A percentile compares a stretch with the other conserved stretches of the same genome.
Evolutionary conservation across 495 filamentous ascomycete species (phyloP).

Genomic region (Lentithecium fluviatile): DNA sequence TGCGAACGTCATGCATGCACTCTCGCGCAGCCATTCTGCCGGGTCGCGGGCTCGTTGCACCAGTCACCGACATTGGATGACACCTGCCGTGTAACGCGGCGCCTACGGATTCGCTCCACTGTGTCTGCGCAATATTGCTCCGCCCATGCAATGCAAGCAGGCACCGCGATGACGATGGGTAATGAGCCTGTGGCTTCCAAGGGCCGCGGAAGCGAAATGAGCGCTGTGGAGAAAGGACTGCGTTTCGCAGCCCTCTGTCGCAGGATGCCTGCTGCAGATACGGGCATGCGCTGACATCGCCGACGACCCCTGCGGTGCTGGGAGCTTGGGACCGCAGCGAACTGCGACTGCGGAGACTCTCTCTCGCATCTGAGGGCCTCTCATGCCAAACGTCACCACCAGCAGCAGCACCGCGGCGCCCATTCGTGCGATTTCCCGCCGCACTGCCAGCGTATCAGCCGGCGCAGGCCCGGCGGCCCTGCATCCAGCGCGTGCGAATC

Average conservation of each 20-base stretch:
- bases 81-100: neutral
- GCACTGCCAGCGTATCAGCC: neutral
- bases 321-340: neutral
- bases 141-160: neutral
- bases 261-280: constrained; percentile 10
- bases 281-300: neutral
- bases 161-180: neutral
- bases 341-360: too few species aligned
- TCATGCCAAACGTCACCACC: too few species aligned
- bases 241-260: constrained; percentile 29
- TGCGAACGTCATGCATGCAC: constrained; percentile 30
- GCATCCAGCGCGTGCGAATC: neutral
- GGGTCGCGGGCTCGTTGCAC: constrained; percentile 15
- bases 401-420: too few species aligned
- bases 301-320: constrained; percentile 5
- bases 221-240: constrained; percentile 35
- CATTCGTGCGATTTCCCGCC: neutral
- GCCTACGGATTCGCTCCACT: neutral
- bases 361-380: too few species aligned
- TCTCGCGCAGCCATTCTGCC: constrained; percentile 8
- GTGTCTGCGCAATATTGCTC: neutral
- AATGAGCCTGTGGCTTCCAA: constrained; percentile 17
- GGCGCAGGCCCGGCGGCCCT: neutral
- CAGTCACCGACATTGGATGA: constrained; percentile 3
- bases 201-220: constrained; percentile 33